Percentiles rank a stretch among this genome's conserved stretches.
Evolutionary conservation across 495 filamentous ascomycete species (phyloP).

Genomic region (Annulohypoxylon bovei): DNA sequence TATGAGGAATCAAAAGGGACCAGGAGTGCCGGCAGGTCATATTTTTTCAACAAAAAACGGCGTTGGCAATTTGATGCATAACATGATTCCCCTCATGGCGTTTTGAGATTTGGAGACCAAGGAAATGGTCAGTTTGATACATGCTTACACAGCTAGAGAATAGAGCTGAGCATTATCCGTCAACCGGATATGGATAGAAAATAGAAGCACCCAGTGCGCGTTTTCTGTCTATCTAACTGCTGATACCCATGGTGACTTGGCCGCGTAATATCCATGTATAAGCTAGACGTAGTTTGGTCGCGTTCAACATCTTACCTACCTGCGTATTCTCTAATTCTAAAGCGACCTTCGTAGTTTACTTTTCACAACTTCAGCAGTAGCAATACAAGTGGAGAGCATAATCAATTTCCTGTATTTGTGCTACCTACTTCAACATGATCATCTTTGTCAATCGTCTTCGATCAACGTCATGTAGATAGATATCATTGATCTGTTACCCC

Average conservation of each 20-base stretch:
- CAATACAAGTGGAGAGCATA: no score
- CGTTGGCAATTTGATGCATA: conserved; percentile 61
- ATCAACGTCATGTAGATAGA: no score
- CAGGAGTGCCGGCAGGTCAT: conserved; percentile 56
- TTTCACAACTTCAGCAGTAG: no score
- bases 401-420: no score
- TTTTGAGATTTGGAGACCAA: conserved; percentile 43
- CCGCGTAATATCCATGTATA: not conserved
- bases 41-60: conserved; percentile 65
- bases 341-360: no score
- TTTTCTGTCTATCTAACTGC: conserved; percentile 29
- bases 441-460: no score
- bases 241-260: not conserved
- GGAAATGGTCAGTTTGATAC: conserved; percentile 29
- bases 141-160: conserved; percentile 43
- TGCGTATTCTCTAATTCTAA: no score
- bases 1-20: conserved; percentile 52
- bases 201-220: conserved; percentile 26
- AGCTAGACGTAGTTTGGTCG: no score
- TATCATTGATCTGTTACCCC: no score
- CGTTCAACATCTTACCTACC: no score
- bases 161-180: conserved; percentile 44
- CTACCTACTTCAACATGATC: no score
- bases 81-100: conserved; percentile 57
- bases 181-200: conserved; percentile 50